Percentiles rank a stretch among this genome's conserved stretches.
phyloP scores from a whole-genome alignment of 2,329 filamentous ascomycete genomes.

The Talaromyces islandicus region DNA sequence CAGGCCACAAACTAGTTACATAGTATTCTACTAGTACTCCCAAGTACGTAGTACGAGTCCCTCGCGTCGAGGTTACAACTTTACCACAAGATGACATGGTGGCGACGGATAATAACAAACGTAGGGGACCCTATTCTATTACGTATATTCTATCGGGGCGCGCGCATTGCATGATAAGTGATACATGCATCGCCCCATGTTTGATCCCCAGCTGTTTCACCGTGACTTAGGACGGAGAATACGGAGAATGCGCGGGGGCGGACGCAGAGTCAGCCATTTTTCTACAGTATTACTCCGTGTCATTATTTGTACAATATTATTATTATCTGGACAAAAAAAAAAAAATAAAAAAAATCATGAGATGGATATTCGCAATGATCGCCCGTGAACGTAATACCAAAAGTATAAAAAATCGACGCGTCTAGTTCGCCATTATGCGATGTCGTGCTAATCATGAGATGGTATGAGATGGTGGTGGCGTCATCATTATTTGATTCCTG shows the following conservation, averaged over 20 bases:
- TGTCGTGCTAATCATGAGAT: neutral
- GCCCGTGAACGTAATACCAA: neutral
- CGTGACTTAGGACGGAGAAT: too few species aligned
- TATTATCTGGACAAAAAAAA: too few species aligned
- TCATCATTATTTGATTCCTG: too few species aligned
- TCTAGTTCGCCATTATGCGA: neutral
- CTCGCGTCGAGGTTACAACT: too few species aligned
- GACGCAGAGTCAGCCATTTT: too few species aligned
- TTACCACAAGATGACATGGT: too few species aligned
- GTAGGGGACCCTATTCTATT: neutral
- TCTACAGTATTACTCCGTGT: too few species aligned
- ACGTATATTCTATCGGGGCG: too few species aligned
- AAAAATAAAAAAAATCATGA: too few species aligned
- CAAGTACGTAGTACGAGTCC: neutral
- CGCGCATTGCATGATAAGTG: neutral
- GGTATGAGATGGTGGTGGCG: neutral
- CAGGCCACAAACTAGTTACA: too few species aligned
- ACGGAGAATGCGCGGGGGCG: neutral
- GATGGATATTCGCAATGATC: neutral
- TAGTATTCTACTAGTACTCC: neutral
- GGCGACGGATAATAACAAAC: neutral
- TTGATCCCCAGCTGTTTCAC: neutral
- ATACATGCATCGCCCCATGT: neutral
- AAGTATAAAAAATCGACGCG: neutral
- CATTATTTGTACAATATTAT: too few species aligned